phyloP scores from a whole-genome alignment of 352 stramenopile genomes.

The Peronospora belbahrii region DNA sequence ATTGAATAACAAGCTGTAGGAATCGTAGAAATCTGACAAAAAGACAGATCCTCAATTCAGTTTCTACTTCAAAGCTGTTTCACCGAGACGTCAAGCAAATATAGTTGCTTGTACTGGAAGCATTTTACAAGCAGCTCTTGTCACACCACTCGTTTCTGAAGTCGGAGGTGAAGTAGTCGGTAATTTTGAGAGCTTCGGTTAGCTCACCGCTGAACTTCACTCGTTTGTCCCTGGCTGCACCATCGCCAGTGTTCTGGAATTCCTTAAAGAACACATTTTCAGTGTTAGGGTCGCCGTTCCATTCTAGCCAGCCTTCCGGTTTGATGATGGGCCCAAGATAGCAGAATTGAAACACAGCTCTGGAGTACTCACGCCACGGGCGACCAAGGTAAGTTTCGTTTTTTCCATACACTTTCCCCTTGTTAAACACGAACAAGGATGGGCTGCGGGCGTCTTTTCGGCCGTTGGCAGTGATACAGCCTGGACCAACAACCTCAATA shows the following conservation, averaged over 20 bases:
- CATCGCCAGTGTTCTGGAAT: neutral
- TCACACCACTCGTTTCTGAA: too few relatives aligned
- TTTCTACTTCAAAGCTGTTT: too few relatives aligned
- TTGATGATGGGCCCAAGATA: conserved; percentile 1
- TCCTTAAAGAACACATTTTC: conserved; percentile 5
- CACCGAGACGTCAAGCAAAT: too few relatives aligned
- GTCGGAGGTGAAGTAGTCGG: too few relatives aligned
- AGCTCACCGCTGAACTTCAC: conserved; percentile 1
- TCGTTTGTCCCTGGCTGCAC: neutral
- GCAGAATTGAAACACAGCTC: neutral
- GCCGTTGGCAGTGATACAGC: conserved; percentile 6
- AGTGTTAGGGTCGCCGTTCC: neutral
- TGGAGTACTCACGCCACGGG: neutral
- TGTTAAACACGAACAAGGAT: conserved; percentile 3
- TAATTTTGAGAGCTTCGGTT: neutral
- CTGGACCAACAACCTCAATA: neutral
- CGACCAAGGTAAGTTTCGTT: conserved; percentile 1
- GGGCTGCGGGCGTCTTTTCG: neutral
- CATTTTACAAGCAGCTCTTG: too few relatives aligned
- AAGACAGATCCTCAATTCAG: too few relatives aligned
- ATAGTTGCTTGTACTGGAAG: too few relatives aligned
- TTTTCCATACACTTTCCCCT: neutral
- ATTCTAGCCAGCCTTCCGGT: neutral
- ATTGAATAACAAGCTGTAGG: too few relatives aligned
- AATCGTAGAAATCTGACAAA: too few relatives aligned